These are phyloP conservation scores for Colletotrichum eleusines DNA, from an alignment of 2,329 filamentous ascomycete genomes.

Conservation along the genomic window DNA sequence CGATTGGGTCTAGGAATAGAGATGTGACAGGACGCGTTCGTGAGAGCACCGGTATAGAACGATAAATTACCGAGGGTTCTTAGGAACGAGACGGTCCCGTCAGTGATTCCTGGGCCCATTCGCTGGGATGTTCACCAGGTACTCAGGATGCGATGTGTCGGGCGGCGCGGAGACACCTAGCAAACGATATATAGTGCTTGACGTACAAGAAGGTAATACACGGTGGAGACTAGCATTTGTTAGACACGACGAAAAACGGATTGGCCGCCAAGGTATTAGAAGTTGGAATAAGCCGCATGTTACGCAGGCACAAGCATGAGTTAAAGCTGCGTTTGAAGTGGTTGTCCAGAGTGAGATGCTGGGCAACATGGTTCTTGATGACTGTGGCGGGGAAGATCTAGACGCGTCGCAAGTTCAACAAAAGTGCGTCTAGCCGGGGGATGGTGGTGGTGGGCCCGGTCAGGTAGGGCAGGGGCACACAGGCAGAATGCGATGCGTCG, in stretches of 20 bases:
- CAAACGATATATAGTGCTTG: background rate
- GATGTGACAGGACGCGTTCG: background rate
- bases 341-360: slow-evolving; percentile 10
- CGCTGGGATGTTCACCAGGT: background rate
- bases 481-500: background rate
- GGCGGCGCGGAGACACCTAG: slow-evolving; percentile 3
- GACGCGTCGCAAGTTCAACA: slow-evolving; percentile 8
- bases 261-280: background rate
- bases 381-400: slow-evolving; percentile 9
- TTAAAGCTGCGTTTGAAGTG: background rate
- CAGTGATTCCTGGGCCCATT: background rate
- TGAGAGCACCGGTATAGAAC: background rate
- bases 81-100: background rate
- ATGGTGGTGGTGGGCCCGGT: background rate
- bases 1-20: background rate
- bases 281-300: background rate
- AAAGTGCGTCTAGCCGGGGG: slow-evolving; percentile 13
- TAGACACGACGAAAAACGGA: background rate
- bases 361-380: slow-evolving; percentile 17
- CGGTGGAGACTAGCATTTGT: background rate
- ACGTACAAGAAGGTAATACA: background rate
- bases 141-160: slow-evolving; percentile 2
- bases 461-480: background rate
- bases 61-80: background rate
- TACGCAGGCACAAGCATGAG: background rate